phyloP scores from a whole-genome alignment of 768 basidiomycete genomes.

The Obba rivulosa region DNA sequence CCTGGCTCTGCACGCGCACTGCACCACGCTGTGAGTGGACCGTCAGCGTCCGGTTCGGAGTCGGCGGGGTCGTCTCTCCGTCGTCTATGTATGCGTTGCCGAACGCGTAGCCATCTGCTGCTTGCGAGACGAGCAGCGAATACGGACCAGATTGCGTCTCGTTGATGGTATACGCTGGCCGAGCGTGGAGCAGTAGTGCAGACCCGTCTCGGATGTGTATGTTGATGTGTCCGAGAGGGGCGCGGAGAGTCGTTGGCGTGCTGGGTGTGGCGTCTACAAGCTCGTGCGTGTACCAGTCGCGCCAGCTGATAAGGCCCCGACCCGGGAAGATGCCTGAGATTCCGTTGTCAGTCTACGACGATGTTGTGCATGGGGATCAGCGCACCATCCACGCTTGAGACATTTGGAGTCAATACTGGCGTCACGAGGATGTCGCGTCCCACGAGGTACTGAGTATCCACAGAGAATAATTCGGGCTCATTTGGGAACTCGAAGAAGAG shows the following conservation, averaged over 20 bases:
- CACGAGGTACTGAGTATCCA: constrained; percentile 68
- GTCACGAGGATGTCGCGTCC: constrained; percentile 70
- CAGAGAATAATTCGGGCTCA: constrained; percentile 54
- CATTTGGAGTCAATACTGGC: constrained; percentile 66
- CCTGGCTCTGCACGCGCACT: constrained; percentile 34
- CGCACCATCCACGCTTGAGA: constrained; percentile 57
- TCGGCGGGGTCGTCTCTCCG: constrained; percentile 56
- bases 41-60: constrained; percentile 41
- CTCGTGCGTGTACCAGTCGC: constrained; percentile 70
- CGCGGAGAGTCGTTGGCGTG: constrained; percentile 45
- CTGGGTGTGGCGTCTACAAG: constrained; percentile 38
- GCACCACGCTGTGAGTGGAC: constrained; percentile 33
- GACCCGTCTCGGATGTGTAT: constrained; percentile 71
- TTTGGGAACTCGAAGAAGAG: constrained; percentile 77
- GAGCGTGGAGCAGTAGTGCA: constrained; percentile 55
- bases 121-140: constrained; percentile 54
- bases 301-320: constrained; percentile 51
- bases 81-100: constrained; percentile 69
- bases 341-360: not conserved
- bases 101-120: constrained; percentile 41
- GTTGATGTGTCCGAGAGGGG: constrained; percentile 71
- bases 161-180: constrained; percentile 61
- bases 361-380: not conserved
- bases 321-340: constrained; percentile 59
- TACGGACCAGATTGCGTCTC: constrained; percentile 62